Evolutionary conservation across 306 rosid species (phyloP), one percentile per base, ranked within the genome.

Genomic region (Gleditsia sinensis): DNA sequence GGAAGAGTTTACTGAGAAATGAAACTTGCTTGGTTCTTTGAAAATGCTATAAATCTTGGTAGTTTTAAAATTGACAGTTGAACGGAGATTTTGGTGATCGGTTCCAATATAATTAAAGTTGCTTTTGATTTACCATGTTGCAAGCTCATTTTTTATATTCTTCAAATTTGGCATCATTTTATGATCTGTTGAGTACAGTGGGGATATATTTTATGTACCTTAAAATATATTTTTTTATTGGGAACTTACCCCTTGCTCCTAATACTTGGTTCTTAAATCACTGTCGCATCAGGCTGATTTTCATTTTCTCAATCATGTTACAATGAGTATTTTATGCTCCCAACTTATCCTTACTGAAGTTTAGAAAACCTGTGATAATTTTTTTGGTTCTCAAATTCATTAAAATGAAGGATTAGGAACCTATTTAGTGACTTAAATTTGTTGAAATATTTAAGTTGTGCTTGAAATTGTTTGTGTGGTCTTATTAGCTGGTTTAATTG

Each of bases 291-390:
- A 67, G 40, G 23, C 61, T 65, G 50, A 45, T 36, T 63, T 63
- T 56, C 59, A 11, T 36, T 71, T 23, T 69, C 45, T 23, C 66
- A 57, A 49, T 57, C 53, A 42, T 77, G 67, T 28, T 72, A 32
- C 6, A 12, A 46, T 24, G 12, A 65, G 50, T 71, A 56, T 58
- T 45, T 62, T 54, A 27, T 62, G 33, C 50, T 75, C 45, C 71
- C 64, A 43, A 54, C 40, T 53, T 43, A 43, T 17, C 45, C 65
- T 50, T 9, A 17, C 8, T 13, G 37, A 55, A 59, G n/a, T n/a
- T n/a, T n/a, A n/a, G n/a, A n/a, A n/a, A n/a, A n/a, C n/a, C n/a
- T n/a, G n/a, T n/a, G n/a, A n/a, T n/a, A n/a, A n/a, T n/a, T n/a
- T n/a, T n/a, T n/a, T n/a, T n/a, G n/a, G n/a, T n/a, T n/a, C 11